Conservation (phyloP, 2,329 filamentous ascomycete species). For the Fusarium proliferatum region DNA sequence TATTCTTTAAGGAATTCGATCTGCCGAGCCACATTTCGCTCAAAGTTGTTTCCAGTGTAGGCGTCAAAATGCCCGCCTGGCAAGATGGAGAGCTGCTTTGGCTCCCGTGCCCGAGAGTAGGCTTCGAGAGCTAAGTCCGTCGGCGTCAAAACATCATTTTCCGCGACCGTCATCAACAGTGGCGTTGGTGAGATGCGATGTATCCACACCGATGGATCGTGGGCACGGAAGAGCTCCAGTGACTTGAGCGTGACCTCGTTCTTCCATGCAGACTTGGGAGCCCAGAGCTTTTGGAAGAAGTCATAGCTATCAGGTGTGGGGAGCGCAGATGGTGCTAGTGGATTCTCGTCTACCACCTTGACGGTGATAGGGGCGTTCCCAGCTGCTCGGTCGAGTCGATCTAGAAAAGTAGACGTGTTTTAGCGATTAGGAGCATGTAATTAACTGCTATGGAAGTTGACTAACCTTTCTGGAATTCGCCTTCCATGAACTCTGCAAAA, state of each 20-base stretch:
- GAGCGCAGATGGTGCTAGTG: background rate
- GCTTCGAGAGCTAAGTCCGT: background rate
- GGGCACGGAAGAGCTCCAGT: background rate
- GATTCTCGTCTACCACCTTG: background rate
- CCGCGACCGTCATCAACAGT: background rate
- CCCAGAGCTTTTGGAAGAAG: background rate
- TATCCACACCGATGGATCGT: background rate
- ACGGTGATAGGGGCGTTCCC: fast-evolving
- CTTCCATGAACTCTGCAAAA: background rate
- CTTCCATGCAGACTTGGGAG: background rate
- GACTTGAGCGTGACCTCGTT: background rate
- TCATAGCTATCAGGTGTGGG: background rate
- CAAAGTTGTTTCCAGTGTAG: background rate
- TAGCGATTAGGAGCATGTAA: fast-evolving
- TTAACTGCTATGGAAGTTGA: fast-evolving
- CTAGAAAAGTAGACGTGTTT: background rate
- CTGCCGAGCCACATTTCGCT: background rate
- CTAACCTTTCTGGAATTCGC: background rate
- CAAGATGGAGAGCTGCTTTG: background rate
- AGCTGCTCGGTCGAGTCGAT: background rate
- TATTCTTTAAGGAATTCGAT: background rate
- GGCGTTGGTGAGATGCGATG: background rate
- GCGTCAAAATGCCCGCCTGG: background rate
- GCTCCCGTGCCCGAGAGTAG: background rate
- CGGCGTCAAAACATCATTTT: background rate